Evolutionary conservation across 1,284 basidiomycete species (phyloP).

Genomic region (Gymnopus androsaceus): DNA sequence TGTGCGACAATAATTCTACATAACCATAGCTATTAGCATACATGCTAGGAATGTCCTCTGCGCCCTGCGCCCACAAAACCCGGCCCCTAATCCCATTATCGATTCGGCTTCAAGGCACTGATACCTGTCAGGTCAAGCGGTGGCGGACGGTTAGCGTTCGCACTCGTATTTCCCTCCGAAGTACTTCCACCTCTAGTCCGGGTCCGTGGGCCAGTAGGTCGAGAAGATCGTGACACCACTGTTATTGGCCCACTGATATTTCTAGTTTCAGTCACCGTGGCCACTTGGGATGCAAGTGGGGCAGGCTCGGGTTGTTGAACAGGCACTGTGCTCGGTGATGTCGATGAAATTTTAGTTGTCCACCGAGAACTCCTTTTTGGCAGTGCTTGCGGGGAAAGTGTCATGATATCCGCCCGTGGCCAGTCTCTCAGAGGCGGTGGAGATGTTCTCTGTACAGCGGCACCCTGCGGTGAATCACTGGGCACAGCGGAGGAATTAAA

Average conservation of each 20-base stretch:
- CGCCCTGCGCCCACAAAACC: constrained; percentile 11
- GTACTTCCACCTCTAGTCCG: constrained; percentile 30
- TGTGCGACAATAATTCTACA: not conserved
- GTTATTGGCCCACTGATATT: not conserved
- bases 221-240: constrained; percentile 8
- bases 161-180: constrained; percentile 40
- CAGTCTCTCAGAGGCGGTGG: constrained; percentile 52
- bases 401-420: constrained; percentile 52
- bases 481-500: not conserved
- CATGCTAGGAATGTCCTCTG: not conserved
- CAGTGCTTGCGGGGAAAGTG: constrained; percentile 27
- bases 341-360: too few relatives aligned
- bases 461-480: constrained; percentile 8
- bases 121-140: constrained; percentile 36
- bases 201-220: constrained; percentile 40
- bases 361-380: constrained; percentile 30
- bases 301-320: too few relatives aligned
- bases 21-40: not conserved
- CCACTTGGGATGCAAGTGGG: too few relatives aligned
- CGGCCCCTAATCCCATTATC: not conserved
- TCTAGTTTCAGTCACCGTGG: too few relatives aligned
- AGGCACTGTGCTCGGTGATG: too few relatives aligned
- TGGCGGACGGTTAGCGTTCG: constrained; percentile 31
- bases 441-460: too few relatives aligned
- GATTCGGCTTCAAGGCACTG: constrained; percentile 18